Percentiles rank a stretch among this genome's conserved stretches.
Evolutionary conservation across 1,139 yeast genomes (phyloP).

Genomic region (Suhomyces bolitotheri): DNA sequence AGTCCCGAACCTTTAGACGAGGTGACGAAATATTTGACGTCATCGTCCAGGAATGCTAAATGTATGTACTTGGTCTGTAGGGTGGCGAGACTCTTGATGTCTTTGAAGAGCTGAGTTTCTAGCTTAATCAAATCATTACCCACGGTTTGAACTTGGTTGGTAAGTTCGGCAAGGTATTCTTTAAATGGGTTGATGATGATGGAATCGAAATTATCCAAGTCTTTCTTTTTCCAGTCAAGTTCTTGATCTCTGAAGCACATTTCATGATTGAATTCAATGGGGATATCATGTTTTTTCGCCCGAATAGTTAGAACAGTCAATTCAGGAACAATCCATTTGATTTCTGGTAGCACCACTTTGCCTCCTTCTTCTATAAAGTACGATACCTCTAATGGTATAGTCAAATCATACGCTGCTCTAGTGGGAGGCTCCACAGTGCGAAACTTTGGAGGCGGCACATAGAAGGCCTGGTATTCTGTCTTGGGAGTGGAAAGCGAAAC

Average conservation of each 20-base stretch:
- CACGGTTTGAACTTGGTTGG: conserved; percentile 31
- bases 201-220: conserved; percentile 32
- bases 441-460: conserved; percentile 37
- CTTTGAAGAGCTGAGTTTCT: conserved; percentile 39
- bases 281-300: conserved; percentile 34
- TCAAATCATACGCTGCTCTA: conserved; percentile 22
- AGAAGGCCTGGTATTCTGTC: conserved; percentile 28
- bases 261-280: conserved; percentile 44
- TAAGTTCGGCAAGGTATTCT: conserved; percentile 29
- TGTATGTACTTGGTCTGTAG: conserved; percentile 37
- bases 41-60: conserved; percentile 19
- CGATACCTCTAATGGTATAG: conserved; percentile 38
- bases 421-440: conserved; percentile 17
- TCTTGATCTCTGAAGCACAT: conserved; percentile 31
- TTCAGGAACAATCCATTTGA: conserved; percentile 33
- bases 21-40: conserved; percentile 18
- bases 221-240: conserved; percentile 25
- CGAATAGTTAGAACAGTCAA: conserved; percentile 36
- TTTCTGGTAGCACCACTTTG: conserved; percentile 24
- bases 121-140: conserved; percentile 40
- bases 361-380: conserved; percentile 26
- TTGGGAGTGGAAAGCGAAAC: conserved; percentile 42
- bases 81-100: conserved; percentile 38
- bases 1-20: conserved; percentile 22
- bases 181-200: conserved; percentile 35